phyloP scores from a whole-genome alignment of 106 monocot species.

The Chionographis japonica region DNA sequence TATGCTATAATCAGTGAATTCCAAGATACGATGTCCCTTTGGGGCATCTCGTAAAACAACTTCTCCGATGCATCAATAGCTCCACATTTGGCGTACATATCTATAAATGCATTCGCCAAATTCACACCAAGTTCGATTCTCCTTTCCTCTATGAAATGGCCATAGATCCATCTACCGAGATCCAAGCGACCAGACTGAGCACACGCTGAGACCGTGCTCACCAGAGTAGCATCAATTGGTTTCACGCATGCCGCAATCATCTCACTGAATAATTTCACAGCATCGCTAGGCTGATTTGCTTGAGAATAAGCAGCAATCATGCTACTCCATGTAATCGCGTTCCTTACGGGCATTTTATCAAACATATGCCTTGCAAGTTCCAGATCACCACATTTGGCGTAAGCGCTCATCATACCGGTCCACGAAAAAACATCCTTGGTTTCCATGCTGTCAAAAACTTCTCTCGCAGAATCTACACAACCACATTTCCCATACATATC shows the following conservation, averaged over 20 bases:
- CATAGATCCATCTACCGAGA: slow-evolving; percentile 52
- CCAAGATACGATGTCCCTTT: slow-evolving; percentile 61
- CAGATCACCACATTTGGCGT: slow-evolving; percentile 45
- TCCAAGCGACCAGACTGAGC: slow-evolving; percentile 46
- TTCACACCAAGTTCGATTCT: slow-evolving; percentile 28
- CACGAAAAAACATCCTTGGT: slow-evolving; percentile 66
- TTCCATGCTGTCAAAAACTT: slow-evolving; percentile 45
- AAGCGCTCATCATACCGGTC: slow-evolving; percentile 61
- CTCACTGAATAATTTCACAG: slow-evolving; percentile 40
- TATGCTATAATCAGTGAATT: slow-evolving; percentile 59
- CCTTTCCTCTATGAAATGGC: slow-evolving; percentile 23
- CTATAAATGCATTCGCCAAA: slow-evolving; percentile 61
- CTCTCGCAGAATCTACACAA: slow-evolving; percentile 32
- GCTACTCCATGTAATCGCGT: slow-evolving; percentile 67
- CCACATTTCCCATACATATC: slow-evolving; percentile 78
- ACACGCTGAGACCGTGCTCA: slow-evolving; percentile 60
- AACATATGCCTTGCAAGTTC: slow-evolving; percentile 41
- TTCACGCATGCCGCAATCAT: slow-evolving; percentile 40
- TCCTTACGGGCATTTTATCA: slow-evolving; percentile 49
- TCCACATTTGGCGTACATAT: slow-evolving; percentile 79
- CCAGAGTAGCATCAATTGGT: slow-evolving; percentile 64
- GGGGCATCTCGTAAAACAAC: slow-evolving; percentile 46
- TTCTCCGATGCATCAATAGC: slow-evolving; percentile 35
- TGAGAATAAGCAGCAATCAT: slow-evolving; percentile 65
- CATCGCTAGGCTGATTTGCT: slow-evolving; percentile 33